phyloP scores from a whole-genome alignment of 208 protist species.

The Endotrypanum monterogeii region DNA sequence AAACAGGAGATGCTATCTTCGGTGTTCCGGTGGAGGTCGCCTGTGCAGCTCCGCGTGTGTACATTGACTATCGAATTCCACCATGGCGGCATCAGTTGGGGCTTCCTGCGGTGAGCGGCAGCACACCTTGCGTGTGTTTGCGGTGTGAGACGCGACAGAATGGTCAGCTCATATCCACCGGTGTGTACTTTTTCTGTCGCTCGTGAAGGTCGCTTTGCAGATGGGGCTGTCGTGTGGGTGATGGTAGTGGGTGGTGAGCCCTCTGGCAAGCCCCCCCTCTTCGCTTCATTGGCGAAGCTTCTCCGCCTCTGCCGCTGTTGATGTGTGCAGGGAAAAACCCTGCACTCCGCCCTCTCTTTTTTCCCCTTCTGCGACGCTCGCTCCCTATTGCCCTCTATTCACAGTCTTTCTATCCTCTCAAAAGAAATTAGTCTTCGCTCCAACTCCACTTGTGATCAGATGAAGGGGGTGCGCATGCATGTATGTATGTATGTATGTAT shows the following conservation, averaged over 20 bases:
- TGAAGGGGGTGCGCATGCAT: background rate
- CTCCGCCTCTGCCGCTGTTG: background rate
- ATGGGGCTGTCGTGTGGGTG: background rate
- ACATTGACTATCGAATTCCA: slow-evolving; percentile 54
- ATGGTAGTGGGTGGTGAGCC: background rate
- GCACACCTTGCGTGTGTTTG: slow-evolving; percentile 50
- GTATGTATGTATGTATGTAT: background rate
- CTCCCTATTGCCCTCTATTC: background rate
- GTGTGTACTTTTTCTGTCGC: slow-evolving; percentile 56
- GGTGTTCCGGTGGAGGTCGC: slow-evolving; percentile 56
- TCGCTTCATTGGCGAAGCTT: background rate
- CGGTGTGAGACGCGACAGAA: slow-evolving; percentile 71
- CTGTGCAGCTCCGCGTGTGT: slow-evolving; percentile 54
- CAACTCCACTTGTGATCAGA: too few species aligned
- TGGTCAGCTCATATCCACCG: slow-evolving; percentile 38
- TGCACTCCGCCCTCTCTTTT: background rate
- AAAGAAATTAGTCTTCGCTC: too few species aligned
- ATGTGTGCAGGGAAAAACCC: background rate
- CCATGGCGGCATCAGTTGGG: slow-evolving; percentile 77
- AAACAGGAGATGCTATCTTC: slow-evolving; percentile 46
- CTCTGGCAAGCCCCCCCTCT: too few species aligned
- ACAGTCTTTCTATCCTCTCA: background rate
- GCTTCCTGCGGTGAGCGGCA: slow-evolving; percentile 33
- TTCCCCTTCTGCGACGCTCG: too few species aligned
- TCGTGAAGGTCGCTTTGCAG: background rate